A percentile compares a stretch with the other conserved stretches of the same genome.
These are phyloP conservation scores for Phytophthora aleatoria DNA, from an alignment of 352 stramenopile genomes.

Conservation along the genomic window DNA sequence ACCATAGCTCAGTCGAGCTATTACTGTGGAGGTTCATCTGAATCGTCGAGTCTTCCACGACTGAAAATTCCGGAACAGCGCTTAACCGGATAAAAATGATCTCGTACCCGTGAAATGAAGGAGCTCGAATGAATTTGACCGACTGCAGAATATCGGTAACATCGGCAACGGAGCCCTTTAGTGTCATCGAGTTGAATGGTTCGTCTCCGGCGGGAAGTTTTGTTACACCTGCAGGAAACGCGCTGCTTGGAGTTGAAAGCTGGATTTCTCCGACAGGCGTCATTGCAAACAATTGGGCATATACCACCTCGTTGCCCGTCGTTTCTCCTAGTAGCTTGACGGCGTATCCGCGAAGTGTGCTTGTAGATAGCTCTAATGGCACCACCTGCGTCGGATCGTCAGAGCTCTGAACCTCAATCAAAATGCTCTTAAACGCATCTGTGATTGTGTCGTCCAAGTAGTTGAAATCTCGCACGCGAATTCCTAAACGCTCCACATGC, in stretches of 20 bases:
- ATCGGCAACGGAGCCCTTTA: slow-evolving; percentile 43
- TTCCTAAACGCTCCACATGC: slow-evolving; percentile 60
- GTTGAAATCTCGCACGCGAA: slow-evolving; percentile 67
- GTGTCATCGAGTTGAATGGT: slow-evolving; percentile 33
- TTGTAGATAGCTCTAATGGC: slow-evolving; percentile 36
- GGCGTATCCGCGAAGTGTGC: slow-evolving; percentile 52
- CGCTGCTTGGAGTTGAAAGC: slow-evolving; percentile 29
- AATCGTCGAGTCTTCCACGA: slow-evolving; percentile 48
- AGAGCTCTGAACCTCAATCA: slow-evolving; percentile 47
- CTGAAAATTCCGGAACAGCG: slow-evolving; percentile 43
- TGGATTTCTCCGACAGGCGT: slow-evolving; percentile 55
- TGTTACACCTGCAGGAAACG: slow-evolving; percentile 23
- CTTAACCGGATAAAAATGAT: slow-evolving; percentile 63
- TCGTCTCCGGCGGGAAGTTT: slow-evolving; percentile 31
- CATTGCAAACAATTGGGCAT: slow-evolving; percentile 53
- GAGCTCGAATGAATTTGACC: slow-evolving; percentile 48
- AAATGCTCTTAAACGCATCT: slow-evolving; percentile 46
- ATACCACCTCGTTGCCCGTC: slow-evolving; percentile 28
- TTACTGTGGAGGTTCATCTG: slow-evolving; percentile 46
- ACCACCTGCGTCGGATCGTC: slow-evolving; percentile 51
- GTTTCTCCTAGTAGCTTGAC: slow-evolving; percentile 36
- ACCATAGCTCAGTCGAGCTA: slow-evolving; percentile 27
- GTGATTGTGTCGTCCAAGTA: slow-evolving; percentile 52
- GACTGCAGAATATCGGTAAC: slow-evolving; percentile 48
- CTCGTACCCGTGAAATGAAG: slow-evolving; percentile 65